Conservation (phyloP, 352 stramenopile species). For the Globisporangium lucens region DNA sequence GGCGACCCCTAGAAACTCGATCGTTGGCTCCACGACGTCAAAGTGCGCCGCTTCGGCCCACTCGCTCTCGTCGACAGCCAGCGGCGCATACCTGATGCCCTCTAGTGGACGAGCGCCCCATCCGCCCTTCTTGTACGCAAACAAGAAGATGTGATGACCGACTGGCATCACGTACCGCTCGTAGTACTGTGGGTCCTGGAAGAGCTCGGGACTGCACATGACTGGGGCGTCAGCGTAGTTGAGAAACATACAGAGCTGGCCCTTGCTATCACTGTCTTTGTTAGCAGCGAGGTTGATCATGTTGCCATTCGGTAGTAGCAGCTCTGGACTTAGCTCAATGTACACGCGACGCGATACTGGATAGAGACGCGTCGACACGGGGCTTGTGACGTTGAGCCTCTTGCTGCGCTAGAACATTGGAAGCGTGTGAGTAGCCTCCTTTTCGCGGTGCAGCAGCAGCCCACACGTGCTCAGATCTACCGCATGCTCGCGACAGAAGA, state of each 20-base stretch:
- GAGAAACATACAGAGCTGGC: constrained; percentile 41
- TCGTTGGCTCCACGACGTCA: constrained; percentile 33
- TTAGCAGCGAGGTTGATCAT: background rate
- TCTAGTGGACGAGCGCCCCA: background rate
- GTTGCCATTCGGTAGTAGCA: constrained; percentile 14
- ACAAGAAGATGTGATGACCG: constrained; percentile 44
- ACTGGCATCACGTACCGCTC: constrained; percentile 11
- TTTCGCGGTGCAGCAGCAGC: constrained; percentile 27
- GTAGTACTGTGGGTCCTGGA: constrained; percentile 38
- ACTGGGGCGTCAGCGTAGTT: constrained; percentile 21
- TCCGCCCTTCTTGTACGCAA: constrained; percentile 17
- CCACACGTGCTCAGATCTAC: constrained; percentile 28
- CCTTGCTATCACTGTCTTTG: constrained; percentile 3
- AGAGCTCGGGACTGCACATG: constrained; percentile 26
- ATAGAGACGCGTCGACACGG: constrained; percentile 25
- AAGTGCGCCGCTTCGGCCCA: constrained; percentile 41
- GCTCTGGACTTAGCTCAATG: constrained; percentile 31
- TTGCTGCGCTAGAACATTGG: constrained; percentile 17
- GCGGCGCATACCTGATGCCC: background rate
- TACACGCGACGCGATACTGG: constrained; percentile 38
- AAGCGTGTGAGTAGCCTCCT: constrained; percentile 13
- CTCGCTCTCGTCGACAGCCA: constrained; percentile 6
- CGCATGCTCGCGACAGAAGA: constrained; percentile 32
- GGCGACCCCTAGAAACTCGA: constrained; percentile 25
- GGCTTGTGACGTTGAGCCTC: constrained; percentile 29